Evolutionary conservation across 2,329 filamentous ascomycete genomes (phyloP), one percentile per base, ranked within the genome.

Genomic region (Hyphodiscus sp.): DNA sequence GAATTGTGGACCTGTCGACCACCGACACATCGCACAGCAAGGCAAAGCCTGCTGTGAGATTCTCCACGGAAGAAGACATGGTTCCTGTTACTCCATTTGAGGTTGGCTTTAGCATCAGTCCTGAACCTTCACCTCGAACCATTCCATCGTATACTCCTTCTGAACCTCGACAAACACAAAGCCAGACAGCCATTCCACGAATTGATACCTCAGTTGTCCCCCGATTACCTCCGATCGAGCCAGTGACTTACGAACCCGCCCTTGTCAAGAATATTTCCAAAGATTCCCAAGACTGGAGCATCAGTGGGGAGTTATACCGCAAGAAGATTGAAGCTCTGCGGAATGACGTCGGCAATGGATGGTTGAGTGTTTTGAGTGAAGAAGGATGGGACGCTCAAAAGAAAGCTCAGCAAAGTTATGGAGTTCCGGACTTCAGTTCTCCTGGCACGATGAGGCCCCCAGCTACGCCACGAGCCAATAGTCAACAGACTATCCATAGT

Each of bases 311-410:
- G 64, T 75, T 89, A 8, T 97, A 96, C 70, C 83, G 87, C 53
- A 88, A 88, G 68, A 94, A 94, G 70, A 86, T 97, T 51, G 91
- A 96, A 69, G 84, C 87, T 2, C 73, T 96, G 51, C 86, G 91
- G 57, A 86, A 86, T 65, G 89, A 92, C 65, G 85, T 96, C 60
- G 91, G 91, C 30, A 89, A 85, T 63, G 87, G 85, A 41, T 99
- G 95, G 79, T 79, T 99, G 41, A 91, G 85, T 58, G 89, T 88
- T 15, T 75, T 97, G 49, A 87, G 87, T 56, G 91, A 96, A 64
- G 88, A 94, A 68, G 77, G 73, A 43, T 85, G 82, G 81, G 77
- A 82, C 57, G 43, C 60, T 16, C 65, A 66, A 49, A 66, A 65
- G 49, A 60, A 59, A 44, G 33, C 56, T 8, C 59, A 63, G 30